phyloP scores from a whole-genome alignment of 2,329 filamentous ascomycete species.

The Colletotrichum paranaense region DNA sequence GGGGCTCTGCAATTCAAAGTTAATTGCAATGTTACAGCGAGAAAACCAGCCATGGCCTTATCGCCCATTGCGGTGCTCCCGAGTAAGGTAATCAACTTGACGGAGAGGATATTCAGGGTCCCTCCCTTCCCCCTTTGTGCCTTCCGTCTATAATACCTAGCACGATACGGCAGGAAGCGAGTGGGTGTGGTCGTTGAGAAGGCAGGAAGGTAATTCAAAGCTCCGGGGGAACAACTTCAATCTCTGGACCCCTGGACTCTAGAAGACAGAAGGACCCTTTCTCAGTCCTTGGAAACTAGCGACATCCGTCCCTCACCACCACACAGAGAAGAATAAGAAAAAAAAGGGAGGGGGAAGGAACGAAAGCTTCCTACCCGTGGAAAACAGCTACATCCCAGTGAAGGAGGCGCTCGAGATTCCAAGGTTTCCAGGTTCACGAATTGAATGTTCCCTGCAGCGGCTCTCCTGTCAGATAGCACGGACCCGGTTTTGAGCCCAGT shows the following conservation, averaged over 20 bases:
- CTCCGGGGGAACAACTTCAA: not conserved
- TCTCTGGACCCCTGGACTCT: not conserved
- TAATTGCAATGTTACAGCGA: constrained; percentile 28
- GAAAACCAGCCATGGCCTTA: constrained; percentile 7
- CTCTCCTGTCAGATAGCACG: constrained; percentile 8
- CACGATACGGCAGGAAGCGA: not conserved
- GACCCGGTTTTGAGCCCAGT: not conserved
- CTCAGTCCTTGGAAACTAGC: not conserved
- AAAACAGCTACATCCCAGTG: no score
- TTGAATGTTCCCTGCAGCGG: not conserved
- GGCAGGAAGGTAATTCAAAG: not conserved
- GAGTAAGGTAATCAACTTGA: constrained; percentile 25
- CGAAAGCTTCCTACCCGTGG: not conserved
- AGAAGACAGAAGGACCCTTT: not conserved
- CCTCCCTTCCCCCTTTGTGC: constrained; percentile 5
- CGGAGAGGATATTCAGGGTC: constrained; percentile 17
- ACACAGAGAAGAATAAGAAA: no score
- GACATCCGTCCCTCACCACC: not conserved
- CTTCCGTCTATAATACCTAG: not conserved
- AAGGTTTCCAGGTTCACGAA: not conserved
- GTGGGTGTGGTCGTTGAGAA: not conserved
- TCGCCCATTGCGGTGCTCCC: constrained; percentile 17
- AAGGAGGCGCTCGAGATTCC: not conserved
- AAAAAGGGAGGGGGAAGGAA: not conserved
- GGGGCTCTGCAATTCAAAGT: not conserved